phyloP scores from a whole-genome alignment of 2,329 filamentous ascomycete species.

The Pochonia chlamydosporia region DNA sequence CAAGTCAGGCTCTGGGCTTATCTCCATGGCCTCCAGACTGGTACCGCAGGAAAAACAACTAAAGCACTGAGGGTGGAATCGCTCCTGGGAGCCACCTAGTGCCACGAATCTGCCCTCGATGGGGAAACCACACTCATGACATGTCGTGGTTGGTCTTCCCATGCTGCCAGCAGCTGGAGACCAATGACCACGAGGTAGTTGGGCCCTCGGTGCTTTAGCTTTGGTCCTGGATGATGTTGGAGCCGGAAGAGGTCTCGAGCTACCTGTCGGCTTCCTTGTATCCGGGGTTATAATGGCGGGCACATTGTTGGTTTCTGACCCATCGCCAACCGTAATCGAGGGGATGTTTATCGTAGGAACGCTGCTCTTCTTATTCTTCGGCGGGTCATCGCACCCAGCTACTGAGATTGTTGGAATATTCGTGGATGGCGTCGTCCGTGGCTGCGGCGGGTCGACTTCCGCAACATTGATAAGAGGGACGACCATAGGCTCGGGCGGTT shows the following conservation, averaged over 20 bases:
- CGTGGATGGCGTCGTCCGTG: constrained; percentile 20
- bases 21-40: constrained; percentile 87
- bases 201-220: constrained; percentile 27
- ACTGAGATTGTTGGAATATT: constrained; percentile 31
- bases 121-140: constrained; percentile 74
- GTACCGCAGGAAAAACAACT: constrained; percentile 83
- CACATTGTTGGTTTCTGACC: constrained; percentile 28
- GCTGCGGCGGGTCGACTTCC: constrained; percentile 34
- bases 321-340: constrained; percentile 38
- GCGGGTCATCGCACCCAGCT: constrained; percentile 19
- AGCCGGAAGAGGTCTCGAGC: constrained; percentile 35
- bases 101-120: constrained; percentile 90
- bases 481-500: constrained; percentile 29
- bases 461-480: constrained; percentile 51
- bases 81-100: constrained; percentile 62
- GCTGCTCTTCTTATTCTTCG: constrained; percentile 11
- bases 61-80: constrained; percentile 94
- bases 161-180: constrained; percentile 44
- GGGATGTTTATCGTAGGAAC: constrained; percentile 41
- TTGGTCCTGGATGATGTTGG: constrained; percentile 31
- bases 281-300: constrained; percentile 44
- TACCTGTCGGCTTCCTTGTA: constrained; percentile 22
- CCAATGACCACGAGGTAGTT: constrained; percentile 49
- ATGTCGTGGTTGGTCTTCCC: constrained; percentile 61
- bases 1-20: constrained; percentile 82